phyloP scores from a whole-genome alignment of 139 green algal species.

The Picochlorum costavermella region DNA sequence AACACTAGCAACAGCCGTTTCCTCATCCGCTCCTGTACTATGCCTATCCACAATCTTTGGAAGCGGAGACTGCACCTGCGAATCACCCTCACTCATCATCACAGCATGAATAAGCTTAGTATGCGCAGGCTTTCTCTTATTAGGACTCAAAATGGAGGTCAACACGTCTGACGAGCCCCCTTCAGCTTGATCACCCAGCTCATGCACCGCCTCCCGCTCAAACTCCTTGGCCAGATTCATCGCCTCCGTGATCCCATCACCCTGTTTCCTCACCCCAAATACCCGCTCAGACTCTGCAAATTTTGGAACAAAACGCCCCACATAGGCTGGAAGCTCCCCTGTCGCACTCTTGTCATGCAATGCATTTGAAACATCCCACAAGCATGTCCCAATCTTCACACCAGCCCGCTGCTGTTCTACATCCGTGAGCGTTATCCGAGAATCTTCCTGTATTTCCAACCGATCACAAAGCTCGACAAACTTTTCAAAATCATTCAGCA shows the following conservation, averaged over 20 bases:
- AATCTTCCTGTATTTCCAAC: neutral
- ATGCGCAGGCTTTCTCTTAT: conserved; percentile 9
- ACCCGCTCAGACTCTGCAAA: neutral
- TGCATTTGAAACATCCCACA: conserved; percentile 6
- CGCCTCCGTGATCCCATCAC: neutral
- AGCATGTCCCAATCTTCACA: neutral
- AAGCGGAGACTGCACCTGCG: neutral
- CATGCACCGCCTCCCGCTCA: neutral
- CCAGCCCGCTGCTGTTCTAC: neutral
- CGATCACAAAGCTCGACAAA: neutral
- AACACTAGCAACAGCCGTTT: too few species aligned
- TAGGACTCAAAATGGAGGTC: conserved; percentile 5
- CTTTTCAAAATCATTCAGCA: conserved; percentile 2
- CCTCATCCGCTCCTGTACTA: neutral
- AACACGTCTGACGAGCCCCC: conserved; percentile 2
- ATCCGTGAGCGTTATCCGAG: neutral
- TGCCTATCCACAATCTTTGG: conserved; percentile 1
- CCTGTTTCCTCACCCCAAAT: neutral
- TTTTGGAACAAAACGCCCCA: neutral
- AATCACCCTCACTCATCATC: neutral
- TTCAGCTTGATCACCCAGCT: neutral
- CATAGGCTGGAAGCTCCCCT: neutral
- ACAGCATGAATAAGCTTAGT: conserved; percentile 8
- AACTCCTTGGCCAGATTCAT: neutral
- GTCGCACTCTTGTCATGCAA: neutral